These are phyloP conservation scores for Phytophthora tentaculata DNA, from an alignment of 352 stramenopile genomes.

Conservation along the genomic window DNA sequence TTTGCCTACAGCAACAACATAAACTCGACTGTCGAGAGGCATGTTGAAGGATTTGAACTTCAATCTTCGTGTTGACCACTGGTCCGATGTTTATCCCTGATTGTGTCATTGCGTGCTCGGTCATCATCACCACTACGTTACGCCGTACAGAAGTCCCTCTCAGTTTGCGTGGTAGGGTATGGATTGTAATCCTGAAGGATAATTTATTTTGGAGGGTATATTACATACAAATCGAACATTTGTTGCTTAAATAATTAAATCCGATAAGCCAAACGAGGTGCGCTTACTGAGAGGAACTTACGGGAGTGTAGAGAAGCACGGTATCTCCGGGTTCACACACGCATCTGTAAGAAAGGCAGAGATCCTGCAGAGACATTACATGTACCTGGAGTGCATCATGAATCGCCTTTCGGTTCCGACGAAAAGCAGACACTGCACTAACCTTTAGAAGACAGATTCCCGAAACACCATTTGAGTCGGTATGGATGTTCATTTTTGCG, in stretches of 20 bases:
- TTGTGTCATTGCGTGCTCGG: neutral
- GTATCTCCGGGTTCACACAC: conserved; percentile 18
- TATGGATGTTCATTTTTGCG: too few relatives aligned
- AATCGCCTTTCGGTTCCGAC: neutral
- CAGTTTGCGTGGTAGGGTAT: too few relatives aligned
- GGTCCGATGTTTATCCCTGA: conserved; percentile 8
- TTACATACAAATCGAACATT: too few relatives aligned
- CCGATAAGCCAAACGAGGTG: too few relatives aligned
- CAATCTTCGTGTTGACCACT: conserved; percentile 25
- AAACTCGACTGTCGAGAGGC: conserved; percentile 12
- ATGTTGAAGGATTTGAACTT: conserved; percentile 32
- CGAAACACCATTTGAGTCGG: too few relatives aligned
- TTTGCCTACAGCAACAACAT: neutral
- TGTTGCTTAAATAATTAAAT: too few relatives aligned
- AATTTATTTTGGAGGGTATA: too few relatives aligned
- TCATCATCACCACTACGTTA: conserved; percentile 3
- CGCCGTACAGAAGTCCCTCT: too few relatives aligned
- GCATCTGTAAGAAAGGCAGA: conserved; percentile 18
- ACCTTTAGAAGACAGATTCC: too few relatives aligned
- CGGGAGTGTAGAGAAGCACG: neutral
- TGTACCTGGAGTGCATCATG: conserved; percentile 3
- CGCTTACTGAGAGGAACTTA: too few relatives aligned
- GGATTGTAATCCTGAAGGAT: too few relatives aligned
- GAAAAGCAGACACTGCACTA: neutral
- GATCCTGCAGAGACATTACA: neutral